Evolutionary conservation across 352 stramenopile species (phyloP), one percentile per base, ranked within the genome.

Genomic region (Phytopythium montanum): DNA sequence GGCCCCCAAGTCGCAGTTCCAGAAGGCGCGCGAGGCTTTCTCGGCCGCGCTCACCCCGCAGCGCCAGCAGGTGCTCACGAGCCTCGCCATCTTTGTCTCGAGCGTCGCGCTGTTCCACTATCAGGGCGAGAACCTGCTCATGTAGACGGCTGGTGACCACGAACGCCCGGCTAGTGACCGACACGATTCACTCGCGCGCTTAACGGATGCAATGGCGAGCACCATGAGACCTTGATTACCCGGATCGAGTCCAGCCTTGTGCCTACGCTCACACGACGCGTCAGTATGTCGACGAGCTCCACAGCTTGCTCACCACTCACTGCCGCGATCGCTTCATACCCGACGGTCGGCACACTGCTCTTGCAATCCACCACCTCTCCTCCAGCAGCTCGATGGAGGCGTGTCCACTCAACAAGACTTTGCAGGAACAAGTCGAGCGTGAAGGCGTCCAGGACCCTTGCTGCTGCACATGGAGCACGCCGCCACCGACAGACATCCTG

Each of bases 81-180:
- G 83, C 65, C 70, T 88, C 52, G 78, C 68, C 42, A 84, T 94
- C 70, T 94, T 94, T 57, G 70, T 85, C 18, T 81, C 77, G 59
- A 89, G 83, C 64, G 79, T 82, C 21, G 72, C 57, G 33, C 64
- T 94, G 12, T 93, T 92, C 75, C 85, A 94, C 71, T 88, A 72
- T 64, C 84, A 94, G 60, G 85, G 82, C 61, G 80, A 94, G 64
- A 92, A 93, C 69, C 68, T 94, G 66, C 70, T 94, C 60, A 72
- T 74, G 56, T 87, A 85, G 75, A 61, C 52, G 3, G 25, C 44
- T 7, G 2, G n/a, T n/a, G n/a, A n/a, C n/a, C n/a, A n/a, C n/a
- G 1, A 28, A 7, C 14, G 13, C n/a, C 1, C 44, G 14, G n/a
- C 25, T 31, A 33, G 12, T 5, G 16, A 33, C 12, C 26, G 45